Evolutionary conservation across 1,284 basidiomycete genomes (phyloP), one percentile per base, ranked within the genome.

Genomic region (Bjerkandera adusta): DNA sequence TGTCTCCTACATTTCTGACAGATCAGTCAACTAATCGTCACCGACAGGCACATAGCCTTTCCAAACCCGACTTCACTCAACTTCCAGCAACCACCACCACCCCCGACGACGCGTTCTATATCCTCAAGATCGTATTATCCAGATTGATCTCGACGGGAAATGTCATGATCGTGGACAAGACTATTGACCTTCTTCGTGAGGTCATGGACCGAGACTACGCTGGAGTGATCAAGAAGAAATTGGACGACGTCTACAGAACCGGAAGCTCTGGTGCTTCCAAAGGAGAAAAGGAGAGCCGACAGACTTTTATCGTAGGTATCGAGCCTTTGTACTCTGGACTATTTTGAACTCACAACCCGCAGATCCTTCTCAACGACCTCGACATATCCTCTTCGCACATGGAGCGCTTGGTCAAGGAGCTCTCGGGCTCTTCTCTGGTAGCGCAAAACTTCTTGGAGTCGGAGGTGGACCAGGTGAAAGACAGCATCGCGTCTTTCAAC

Each of bases 71-170:
- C 64, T 65, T 77, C 20, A 76, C 85, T 1, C 83, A 90, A 55
- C 66, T 57, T 20, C 83, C 76, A 33, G 68, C 71, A 3, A 74
- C 72, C 5, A 84, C 92, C 45, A 80, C 89, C 36, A 85, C 86
- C 0, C 90, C 95, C 0, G 94, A 97, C 62, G 94, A 97, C 57
- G 89, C 86, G 2, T 97, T 97, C 68, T 97, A 95, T 66, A 86
- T 97, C 47, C 70, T 97, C 52, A 97, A 95, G 66, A 75, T 85
- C 3, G 85, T 94, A 2, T 72, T 94, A 4, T 71, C 79, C 13
- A 78, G 94, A 8, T 69, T 92, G 24, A 62, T 95, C 13, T 84
- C 85, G 0, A 86, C 85, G 0, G 91, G 90, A 0, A 85, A 84
- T 2, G 55, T 83, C 1, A 61, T 62, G 2, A 79, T 77, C 1